Evolutionary conservation across 2,329 filamentous ascomycete genomes (phyloP), one percentile per base, ranked within the genome.

Genomic region (Curvularia verruculosa): DNA sequence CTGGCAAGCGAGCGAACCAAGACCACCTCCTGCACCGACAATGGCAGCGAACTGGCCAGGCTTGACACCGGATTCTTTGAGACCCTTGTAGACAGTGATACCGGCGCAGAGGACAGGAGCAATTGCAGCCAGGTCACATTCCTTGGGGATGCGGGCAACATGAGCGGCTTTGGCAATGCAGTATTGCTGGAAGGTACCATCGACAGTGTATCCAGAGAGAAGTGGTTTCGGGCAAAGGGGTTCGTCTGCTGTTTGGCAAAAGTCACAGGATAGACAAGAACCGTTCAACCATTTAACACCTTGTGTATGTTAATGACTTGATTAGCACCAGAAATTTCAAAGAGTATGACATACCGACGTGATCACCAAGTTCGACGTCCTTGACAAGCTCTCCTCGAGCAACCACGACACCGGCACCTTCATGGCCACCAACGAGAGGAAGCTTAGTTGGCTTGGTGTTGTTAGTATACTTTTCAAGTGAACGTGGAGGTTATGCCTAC

Each of bases 151-250:
- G 66, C 89, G 87, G 26, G 92, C 91, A 15, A 95, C 87, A 77
- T 96, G 91, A 18, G 89, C 86, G 15, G 92, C 92, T 78, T 96
- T 96, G 66, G 88, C 92, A 66, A 96, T 86, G 76, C 85, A 87
- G 81, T 96, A 97, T 82, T 96, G 88, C 82, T 97, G 93, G 85
- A 97, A 97, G 40, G 88, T 88, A 29, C 93, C 93, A 75, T 96
- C 91, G 74, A 96, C 92, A 4, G 91, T 96, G 84, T 96, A 96
- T 54, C 94, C 94, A 0, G 92, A 96, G 39, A 96, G 85, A 34
- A 84, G 80, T 24, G 90, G 86, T 58, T 90, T 81, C 15, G 84
- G 77, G 81, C 94, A 98, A 5, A 96, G 87, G 2, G 91, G 89
- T 80, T 97, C 93, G 67, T 96, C 90, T 46, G 85, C 78, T 67